Base-by-base conservation (phyloP, 805 yeast species). In the Maudiozyma pseudohumilis region DNA sequence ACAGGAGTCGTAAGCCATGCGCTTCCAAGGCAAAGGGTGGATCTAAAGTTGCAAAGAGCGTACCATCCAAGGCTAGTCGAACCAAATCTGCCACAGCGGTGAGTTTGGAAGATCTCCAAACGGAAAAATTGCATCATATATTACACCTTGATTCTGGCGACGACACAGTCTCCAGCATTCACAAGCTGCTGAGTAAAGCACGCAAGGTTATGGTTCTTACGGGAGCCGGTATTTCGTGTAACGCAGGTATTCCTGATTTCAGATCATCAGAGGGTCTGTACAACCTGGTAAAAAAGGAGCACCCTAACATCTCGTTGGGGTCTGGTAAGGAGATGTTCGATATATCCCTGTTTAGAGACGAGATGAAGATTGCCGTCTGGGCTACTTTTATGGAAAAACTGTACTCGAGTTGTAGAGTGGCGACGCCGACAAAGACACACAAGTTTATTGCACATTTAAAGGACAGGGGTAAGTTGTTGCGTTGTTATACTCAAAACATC, bases 171-270 rank as follows among this genome's bases (percentile, higher is more conserved):
- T 25, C 41, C 2, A 52, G 46, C 34, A 56, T 65, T 8, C 51
- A 49, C 36, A 56, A 47, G 31, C 29, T 46, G 17, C 38, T 61
- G 17, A 46, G 43, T 24, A 47, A 53, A 32, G 53, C 66, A 5
- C 52, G 70, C 38, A 75, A 70, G 49, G 63, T 78, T n/a, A 68
- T 81, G 16, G 69, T 83, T 4, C 65, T 88, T 38, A 87, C 96
- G 0, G 97, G 98, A 6, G 98, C 98, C 2, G 98, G 98, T 1
- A 86, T 89, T 41, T 85, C 96, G 12, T 86, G 96, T 56, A 85
- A 83, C 55, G 96, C 97, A 1, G 97, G 98, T 0, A 92, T 89
- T 33, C 98, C 98, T 26, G 97, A 89, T 56, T 88, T 88, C 56
- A 69, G 97, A 39, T 82, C 94, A 4, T 65, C 77, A 8, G 74